phyloP scores from a whole-genome alignment of 768 basidiomycete genomes.

The Hericium erinaceus region DNA sequence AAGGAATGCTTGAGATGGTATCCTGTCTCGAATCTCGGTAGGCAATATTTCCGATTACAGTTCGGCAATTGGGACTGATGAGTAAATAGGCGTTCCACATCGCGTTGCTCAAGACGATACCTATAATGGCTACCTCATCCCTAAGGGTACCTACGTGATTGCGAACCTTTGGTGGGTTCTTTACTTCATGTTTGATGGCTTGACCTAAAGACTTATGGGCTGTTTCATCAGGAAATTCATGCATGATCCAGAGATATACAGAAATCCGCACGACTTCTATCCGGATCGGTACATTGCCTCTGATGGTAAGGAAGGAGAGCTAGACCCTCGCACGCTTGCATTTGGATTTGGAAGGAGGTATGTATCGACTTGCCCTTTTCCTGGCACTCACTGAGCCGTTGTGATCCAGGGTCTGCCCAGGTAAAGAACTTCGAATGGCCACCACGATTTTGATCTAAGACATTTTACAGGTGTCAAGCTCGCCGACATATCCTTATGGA shows the following conservation, averaged over 20 bases:
- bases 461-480: slow-evolving; percentile 14
- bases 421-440: too few species aligned
- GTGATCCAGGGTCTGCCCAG: too few species aligned
- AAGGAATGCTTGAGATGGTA: not conserved
- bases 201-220: not conserved
- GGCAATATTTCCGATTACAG: too few species aligned
- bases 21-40: not conserved
- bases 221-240: slow-evolving; percentile 10
- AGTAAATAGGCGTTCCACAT: not conserved
- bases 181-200: not conserved
- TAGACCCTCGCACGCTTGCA: not conserved
- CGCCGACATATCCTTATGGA: slow-evolving; percentile 10
- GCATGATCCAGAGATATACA: slow-evolving; percentile 19
- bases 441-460: too few species aligned
- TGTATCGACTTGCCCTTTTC: too few species aligned
- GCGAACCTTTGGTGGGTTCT: not conserved
- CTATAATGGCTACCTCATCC: not conserved
- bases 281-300: slow-evolving; percentile 20
- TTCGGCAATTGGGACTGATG: too few species aligned
- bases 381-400: too few species aligned
- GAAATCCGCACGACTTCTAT: slow-evolving; percentile 19
- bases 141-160: not conserved
- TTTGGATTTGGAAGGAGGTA: slow-evolving; percentile 7
- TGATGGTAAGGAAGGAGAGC: not conserved
- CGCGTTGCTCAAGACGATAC: not conserved